Evolutionary conservation across 495 filamentous ascomycete species (phyloP), one percentile per base, ranked within the genome.

Genomic region (Rusavskia elegans): DNA sequence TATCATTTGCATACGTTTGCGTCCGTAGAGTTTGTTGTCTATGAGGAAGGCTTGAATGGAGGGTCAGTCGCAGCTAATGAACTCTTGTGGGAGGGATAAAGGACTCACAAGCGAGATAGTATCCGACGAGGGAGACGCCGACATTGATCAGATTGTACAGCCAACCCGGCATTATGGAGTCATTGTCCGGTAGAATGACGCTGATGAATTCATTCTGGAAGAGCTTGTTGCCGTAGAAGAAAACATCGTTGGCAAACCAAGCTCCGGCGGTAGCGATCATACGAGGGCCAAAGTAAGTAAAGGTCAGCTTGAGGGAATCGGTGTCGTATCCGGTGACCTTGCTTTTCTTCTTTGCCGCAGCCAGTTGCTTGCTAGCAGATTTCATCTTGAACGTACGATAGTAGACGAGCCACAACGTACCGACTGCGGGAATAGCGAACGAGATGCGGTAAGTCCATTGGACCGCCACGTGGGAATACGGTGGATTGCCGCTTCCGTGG

Each of bases 141-240:
- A 87, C 78, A 68, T 95, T 95, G 70, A 81, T 68, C 66, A 94
- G 67, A 67, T 87, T 93, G 79, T 85, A 95, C n/a, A 87, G 70
- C 89, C 89, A 95, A 40, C 71, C 78, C 5, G 79, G 79, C 81
- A 93, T 83, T 56, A 94, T 75, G 0, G 82, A 84, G 1, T 67
- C 63, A 54, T 74, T 70, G 32, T 66, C 58, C 13, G 74, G 73
- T 51, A 79, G 81, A 52, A 94, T 78, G 60, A 85, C 81, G 1
- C 58, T 66, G 62, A 94, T 93, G 66, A 95, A 95, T 62, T 89
- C 77, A 57, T 73, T 74, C 68, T 93, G 87, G 75, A 95, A 95
- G 37, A 95, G 81, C 77, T 94, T 94, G 83, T 94, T 95, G 57
- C 88, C 89, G 67, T 95, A 95, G 71, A 95, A 95, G 77, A 95